Percentiles rank a stretch among this genome's conserved stretches.
Evolutionary conservation across 2,329 filamentous ascomycete species (phyloP).

Genomic region (Botryotinia calthae): DNA sequence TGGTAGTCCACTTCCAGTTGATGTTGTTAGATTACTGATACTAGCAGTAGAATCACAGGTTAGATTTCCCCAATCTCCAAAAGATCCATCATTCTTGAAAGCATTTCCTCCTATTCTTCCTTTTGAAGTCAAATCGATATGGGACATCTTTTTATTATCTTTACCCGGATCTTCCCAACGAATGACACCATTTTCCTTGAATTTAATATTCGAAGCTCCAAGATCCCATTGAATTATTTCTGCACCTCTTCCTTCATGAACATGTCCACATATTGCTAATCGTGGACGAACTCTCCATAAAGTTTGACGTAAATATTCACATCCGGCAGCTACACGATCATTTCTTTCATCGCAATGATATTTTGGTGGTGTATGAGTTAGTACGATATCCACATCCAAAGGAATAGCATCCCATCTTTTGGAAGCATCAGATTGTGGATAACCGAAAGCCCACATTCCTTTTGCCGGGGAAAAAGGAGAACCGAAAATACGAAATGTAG

Average conservation of each 20-base stretch:
- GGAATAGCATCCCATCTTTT: slow-evolving; percentile 62
- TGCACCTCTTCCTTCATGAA: slow-evolving; percentile 65
- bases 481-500: slow-evolving; percentile 66
- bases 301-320: slow-evolving; percentile 54
- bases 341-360: slow-evolving; percentile 55
- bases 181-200: slow-evolving; percentile 45
- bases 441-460: slow-evolving; percentile 66
- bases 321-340: slow-evolving; percentile 50
- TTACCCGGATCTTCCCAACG: slow-evolving; percentile 59
- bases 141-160: slow-evolving; percentile 56
- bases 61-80: slow-evolving; percentile 10
- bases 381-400: slow-evolving; percentile 59
- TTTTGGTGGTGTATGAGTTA: slow-evolving; percentile 68
- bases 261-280: slow-evolving; percentile 68
- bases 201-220: slow-evolving; percentile 41
- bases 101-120: slow-evolving; percentile 35
- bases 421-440: slow-evolving; percentile 44
- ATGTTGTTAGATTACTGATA: neutral
- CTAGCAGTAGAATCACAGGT: neutral
- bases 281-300: slow-evolving; percentile 61
- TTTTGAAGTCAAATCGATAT: slow-evolving; percentile 58
- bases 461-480: slow-evolving; percentile 62
- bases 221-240: slow-evolving; percentile 62
- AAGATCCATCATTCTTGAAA: slow-evolving; percentile 48
- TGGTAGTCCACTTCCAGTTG: neutral